These are phyloP conservation scores for Xylaria sp. DNA, from an alignment of 495 filamentous ascomycete genomes.

Conservation along the genomic window DNA sequence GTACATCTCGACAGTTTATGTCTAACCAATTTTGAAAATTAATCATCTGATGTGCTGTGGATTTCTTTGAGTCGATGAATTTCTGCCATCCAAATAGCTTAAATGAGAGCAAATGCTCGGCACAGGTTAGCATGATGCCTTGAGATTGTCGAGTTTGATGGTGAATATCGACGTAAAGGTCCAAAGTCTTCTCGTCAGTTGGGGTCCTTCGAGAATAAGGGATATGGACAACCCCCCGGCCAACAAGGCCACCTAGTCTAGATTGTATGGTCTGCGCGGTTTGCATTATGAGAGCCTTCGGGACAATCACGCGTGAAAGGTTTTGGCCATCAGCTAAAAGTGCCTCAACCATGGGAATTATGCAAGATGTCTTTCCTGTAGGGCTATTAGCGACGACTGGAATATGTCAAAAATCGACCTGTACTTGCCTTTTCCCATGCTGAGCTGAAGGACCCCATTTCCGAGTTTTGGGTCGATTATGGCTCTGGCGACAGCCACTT, in stretches of 20 bases:
- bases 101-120: slow-evolving; percentile 62
- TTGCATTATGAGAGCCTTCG: slow-evolving; percentile 58
- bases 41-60: slow-evolving; percentile 51
- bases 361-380: slow-evolving; percentile 58
- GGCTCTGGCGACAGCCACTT: slow-evolving; percentile 59
- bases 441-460: slow-evolving; percentile 65
- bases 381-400: slow-evolving; percentile 8
- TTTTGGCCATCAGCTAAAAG: slow-evolving; percentile 54
- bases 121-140: slow-evolving; percentile 57
- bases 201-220: slow-evolving; percentile 59
- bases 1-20: slow-evolving; percentile 53
- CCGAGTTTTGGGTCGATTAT: slow-evolving; percentile 55
- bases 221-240: slow-evolving; percentile 53
- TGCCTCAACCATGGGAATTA: slow-evolving; percentile 61
- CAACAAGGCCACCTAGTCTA: slow-evolving; percentile 55
- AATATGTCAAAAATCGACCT: neutral
- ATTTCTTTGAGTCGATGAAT: slow-evolving; percentile 47
- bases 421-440: slow-evolving; percentile 56
- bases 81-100: slow-evolving; percentile 57
- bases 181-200: slow-evolving; percentile 39
- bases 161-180: slow-evolving; percentile 48
- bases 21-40: slow-evolving; percentile 57
- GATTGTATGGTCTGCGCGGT: slow-evolving; percentile 57
- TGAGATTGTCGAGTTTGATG: slow-evolving; percentile 32
- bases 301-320: slow-evolving; percentile 57